Percentiles rank a stretch among this genome's conserved stretches.
phyloP scores from a whole-genome alignment of 78 protist genomes.

The slime mould (Dictyostelium discoideum) region DNA sequence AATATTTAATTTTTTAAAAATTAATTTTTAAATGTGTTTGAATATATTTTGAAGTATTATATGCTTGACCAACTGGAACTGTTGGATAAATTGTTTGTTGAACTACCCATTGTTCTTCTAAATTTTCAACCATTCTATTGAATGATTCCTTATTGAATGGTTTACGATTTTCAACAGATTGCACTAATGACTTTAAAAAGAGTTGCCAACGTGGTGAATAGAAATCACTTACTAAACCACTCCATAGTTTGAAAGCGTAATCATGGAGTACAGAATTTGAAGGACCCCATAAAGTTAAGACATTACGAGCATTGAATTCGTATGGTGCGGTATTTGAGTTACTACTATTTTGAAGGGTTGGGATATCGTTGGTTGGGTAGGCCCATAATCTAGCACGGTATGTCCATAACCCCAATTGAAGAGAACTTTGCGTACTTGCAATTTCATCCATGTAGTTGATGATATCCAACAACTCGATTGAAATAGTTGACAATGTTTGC shows the following conservation, averaged over 20 bases:
- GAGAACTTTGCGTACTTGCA: slow-evolving; percentile 10
- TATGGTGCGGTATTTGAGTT: not conserved
- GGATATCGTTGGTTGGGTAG: not conserved
- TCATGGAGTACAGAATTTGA: slow-evolving; percentile 45
- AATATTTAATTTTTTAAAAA: no score
- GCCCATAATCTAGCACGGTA: slow-evolving; percentile 39
- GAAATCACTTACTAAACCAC: slow-evolving; percentile 54
- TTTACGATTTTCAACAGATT: not conserved
- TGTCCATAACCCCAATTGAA: slow-evolving; percentile 49
- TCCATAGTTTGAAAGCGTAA: slow-evolving; percentile 82
- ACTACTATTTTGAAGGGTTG: not conserved
- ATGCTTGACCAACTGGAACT: slow-evolving; percentile 1
- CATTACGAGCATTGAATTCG: slow-evolving; percentile 83
- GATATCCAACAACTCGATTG: not conserved
- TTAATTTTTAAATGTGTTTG: not conserved
- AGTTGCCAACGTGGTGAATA: slow-evolving; percentile 44
- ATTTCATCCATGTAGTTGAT: slow-evolving; percentile 20
- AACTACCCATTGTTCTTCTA: slow-evolving; percentile 1
- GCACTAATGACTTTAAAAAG: not conserved
- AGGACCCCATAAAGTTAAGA: slow-evolving; percentile 81
- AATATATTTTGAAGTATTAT: slow-evolving; percentile 24
- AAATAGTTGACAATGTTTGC: not conserved
- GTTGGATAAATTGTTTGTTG: not conserved
- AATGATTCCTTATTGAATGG: not conserved
- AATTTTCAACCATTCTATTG: not conserved